These are phyloP conservation scores for Glycine latifolia DNA, from an alignment of 306 rosid genomes.

Conservation along the genomic window DNA sequence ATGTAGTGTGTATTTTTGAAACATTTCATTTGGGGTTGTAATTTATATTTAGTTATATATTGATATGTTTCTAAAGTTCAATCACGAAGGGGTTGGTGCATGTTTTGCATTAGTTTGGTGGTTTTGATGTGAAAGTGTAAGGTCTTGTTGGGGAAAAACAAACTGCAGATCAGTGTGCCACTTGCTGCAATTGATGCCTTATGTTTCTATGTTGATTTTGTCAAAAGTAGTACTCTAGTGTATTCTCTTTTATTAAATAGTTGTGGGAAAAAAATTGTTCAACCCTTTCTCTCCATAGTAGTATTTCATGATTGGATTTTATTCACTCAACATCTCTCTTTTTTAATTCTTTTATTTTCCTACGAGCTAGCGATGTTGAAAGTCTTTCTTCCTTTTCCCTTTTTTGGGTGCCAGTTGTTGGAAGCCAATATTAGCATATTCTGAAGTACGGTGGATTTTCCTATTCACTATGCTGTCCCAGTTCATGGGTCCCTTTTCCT, in stretches of 20 bases:
- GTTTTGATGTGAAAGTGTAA: slow-evolving; percentile 35
- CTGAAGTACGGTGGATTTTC: slow-evolving; percentile 40
- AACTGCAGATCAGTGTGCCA: slow-evolving; percentile 23
- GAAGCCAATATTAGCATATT: slow-evolving; percentile 27
- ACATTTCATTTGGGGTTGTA: slow-evolving; percentile 34
- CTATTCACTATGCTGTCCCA: slow-evolving; percentile 40
- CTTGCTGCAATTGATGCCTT: slow-evolving; percentile 32
- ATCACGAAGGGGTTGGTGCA: slow-evolving; percentile 24
- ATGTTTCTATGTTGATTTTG: slow-evolving; percentile 43
- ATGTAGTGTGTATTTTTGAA: not conserved
- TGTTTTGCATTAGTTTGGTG: slow-evolving; percentile 35
- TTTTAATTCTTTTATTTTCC: not conserved
- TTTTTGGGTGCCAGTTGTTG: slow-evolving; percentile 37
- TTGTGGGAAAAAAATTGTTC: slow-evolving; percentile 12
- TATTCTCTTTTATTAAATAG: slow-evolving; percentile 28
- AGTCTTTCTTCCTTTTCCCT: not conserved
- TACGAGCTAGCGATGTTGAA: slow-evolving; percentile 1
- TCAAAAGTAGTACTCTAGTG: slow-evolving; percentile 32
- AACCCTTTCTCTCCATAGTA: slow-evolving; percentile 17
- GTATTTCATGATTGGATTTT: slow-evolving; percentile 23
- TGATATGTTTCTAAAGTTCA: not conserved
- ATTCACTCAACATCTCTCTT: not conserved
- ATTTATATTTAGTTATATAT: slow-evolving; percentile 11
- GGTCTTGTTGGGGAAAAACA: slow-evolving; percentile 3
- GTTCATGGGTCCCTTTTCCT: slow-evolving; percentile 41